Evolutionary conservation across 2,329 filamentous ascomycete species (phyloP).

Genomic region (Furcasterigmium sp.): DNA sequence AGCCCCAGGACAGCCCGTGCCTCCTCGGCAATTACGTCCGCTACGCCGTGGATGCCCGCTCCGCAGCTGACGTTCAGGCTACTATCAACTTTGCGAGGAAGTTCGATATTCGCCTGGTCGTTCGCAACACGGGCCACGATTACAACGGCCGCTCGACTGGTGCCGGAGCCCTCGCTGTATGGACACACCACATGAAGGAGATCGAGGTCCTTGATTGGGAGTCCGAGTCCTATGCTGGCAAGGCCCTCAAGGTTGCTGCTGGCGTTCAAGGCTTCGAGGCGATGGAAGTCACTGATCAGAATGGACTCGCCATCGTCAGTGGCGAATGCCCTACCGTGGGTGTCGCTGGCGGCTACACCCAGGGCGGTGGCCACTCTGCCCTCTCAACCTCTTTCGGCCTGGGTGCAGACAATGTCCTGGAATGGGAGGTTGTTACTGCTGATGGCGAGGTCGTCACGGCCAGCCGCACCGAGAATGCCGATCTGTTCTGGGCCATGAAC

Average conservation of each 20-base stretch:
- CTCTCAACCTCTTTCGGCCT: slow-evolving; percentile 37
- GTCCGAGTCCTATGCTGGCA: slow-evolving; percentile 28
- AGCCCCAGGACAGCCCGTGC: slow-evolving; percentile 22
- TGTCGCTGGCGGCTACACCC: slow-evolving; percentile 19
- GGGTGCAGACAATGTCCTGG: slow-evolving; percentile 41
- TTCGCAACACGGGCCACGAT: slow-evolving; percentile 50
- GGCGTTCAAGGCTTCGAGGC: slow-evolving; percentile 49
- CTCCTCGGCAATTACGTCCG: slow-evolving; percentile 34
- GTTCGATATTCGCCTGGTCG: slow-evolving; percentile 41
- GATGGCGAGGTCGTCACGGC: slow-evolving; percentile 34
- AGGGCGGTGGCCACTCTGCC: slow-evolving; percentile 44
- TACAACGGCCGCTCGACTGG: slow-evolving; percentile 48
- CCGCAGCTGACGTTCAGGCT: slow-evolving; percentile 37
- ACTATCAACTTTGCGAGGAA: slow-evolving; percentile 40
- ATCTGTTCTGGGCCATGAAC: slow-evolving; percentile 45
- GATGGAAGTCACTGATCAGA: slow-evolving; percentile 41
- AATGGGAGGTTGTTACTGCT: slow-evolving; percentile 42
- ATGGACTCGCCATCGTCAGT: slow-evolving; percentile 44
- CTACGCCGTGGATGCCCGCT: slow-evolving; percentile 35
- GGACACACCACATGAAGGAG: slow-evolving; percentile 41
- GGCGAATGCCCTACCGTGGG: slow-evolving; percentile 40
- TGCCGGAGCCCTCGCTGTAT: slow-evolving; percentile 39
- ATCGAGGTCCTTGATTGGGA: slow-evolving; percentile 17
- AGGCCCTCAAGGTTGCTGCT: slow-evolving; percentile 49
- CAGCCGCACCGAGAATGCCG: slow-evolving; percentile 31